Evolutionary conservation across 176 grass and related monocot species (phyloP).

Genomic region (Saccharum officinarum): DNA sequence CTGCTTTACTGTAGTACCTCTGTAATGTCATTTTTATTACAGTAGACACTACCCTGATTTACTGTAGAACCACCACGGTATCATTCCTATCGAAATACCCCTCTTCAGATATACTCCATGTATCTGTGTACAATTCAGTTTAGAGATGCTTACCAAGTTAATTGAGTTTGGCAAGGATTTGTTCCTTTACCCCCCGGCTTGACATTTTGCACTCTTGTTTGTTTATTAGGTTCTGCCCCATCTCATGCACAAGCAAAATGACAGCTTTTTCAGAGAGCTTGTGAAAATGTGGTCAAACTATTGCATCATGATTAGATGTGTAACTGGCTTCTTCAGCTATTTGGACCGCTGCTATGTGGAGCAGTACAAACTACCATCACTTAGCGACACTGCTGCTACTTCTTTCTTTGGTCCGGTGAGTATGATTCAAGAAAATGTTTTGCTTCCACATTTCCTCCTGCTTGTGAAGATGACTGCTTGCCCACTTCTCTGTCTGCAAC

Average conservation of each 20-base stretch:
- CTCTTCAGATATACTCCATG: slow-evolving; percentile 4
- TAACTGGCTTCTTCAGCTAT: slow-evolving; percentile 51
- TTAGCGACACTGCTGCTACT: slow-evolving; percentile 45
- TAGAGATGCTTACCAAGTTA: background rate
- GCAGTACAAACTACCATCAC: slow-evolving; percentile 46
- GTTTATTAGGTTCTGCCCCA: slow-evolving; percentile 54
- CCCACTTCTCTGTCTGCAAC: slow-evolving; percentile 8
- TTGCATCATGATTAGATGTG: slow-evolving; percentile 40
- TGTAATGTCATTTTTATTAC: background rate
- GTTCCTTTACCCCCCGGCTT: background rate
- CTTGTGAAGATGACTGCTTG: slow-evolving; percentile 25
- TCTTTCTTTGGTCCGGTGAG: slow-evolving; percentile 49
- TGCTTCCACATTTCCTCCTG: background rate
- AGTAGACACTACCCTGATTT: background rate
- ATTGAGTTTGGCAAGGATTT: background rate
- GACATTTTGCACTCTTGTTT: slow-evolving; percentile 1
- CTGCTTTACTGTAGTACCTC: background rate
- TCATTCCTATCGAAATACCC: background rate
- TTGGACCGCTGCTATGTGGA: slow-evolving; percentile 49
- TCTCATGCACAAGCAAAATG: slow-evolving; percentile 47
- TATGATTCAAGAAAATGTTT: background rate
- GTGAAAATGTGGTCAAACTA: slow-evolving; percentile 63
- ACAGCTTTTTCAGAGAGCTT: slow-evolving; percentile 46
- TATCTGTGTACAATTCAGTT: slow-evolving; percentile 9
- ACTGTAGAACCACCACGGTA: background rate